A percentile compares a stretch with the other conserved stretches of the same genome.
These are phyloP conservation scores for Saccharomycopsis capsularis DNA, from an alignment of 805 yeast species.

Conservation along the genomic window DNA sequence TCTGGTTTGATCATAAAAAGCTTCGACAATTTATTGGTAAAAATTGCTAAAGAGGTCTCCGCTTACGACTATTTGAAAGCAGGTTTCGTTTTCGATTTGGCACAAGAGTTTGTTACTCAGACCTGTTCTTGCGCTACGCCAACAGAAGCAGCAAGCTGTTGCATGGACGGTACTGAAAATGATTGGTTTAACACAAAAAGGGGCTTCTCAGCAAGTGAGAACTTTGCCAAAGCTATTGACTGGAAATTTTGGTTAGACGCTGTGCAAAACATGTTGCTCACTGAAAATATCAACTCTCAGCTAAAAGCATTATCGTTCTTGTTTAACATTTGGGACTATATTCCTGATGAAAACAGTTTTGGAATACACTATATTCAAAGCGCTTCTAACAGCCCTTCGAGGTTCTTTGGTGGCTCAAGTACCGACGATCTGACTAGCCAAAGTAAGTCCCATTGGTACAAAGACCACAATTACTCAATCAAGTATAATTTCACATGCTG, in stretches of 20 bases:
- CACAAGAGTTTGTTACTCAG: conserved; percentile 29
- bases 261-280: conserved; percentile 47
- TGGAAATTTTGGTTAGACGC: conserved; percentile 78
- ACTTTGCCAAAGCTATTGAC: conserved; percentile 33
- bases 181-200: not conserved
- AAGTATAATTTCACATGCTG: conserved; percentile 46
- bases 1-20: conserved; percentile 22
- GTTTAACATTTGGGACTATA: conserved; percentile 66
- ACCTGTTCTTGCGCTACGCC: conserved; percentile 28
- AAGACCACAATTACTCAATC: conserved; percentile 33
- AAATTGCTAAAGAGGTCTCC: conserved; percentile 32
- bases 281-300: conserved; percentile 56
- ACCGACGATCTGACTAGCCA: not conserved
- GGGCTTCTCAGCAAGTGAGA: conserved; percentile 13
- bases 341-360: conserved; percentile 38
- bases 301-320: conserved; percentile 58
- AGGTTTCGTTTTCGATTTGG: conserved; percentile 35
- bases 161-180: not conserved
- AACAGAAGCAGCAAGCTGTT: not conserved
- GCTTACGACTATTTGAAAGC: conserved; percentile 35
- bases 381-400: not conserved
- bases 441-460: conserved; percentile 33
- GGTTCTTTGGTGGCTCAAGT: not conserved
- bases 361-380: conserved; percentile 1
- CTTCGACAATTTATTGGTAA: conserved; percentile 32